These are phyloP conservation scores for Aspergillus homomorphus DNA, from an alignment of 495 filamentous ascomycete genomes.

Conservation along the genomic window DNA sequence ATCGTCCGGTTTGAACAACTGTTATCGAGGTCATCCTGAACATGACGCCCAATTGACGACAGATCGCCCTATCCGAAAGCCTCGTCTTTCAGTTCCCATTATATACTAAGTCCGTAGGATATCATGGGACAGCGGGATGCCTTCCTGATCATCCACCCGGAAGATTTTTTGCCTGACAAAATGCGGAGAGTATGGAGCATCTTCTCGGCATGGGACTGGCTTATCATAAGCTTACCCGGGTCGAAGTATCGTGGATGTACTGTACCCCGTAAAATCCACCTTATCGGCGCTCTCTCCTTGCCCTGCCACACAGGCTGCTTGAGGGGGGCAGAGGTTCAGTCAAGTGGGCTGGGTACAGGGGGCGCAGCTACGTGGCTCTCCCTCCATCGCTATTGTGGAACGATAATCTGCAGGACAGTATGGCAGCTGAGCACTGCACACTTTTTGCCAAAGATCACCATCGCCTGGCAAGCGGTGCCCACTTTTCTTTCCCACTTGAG, in stretches of 20 bases:
- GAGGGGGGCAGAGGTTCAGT: slow-evolving; percentile 9
- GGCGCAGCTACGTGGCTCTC: slow-evolving; percentile 25
- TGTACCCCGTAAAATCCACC: slow-evolving; percentile 2
- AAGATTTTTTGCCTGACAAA: background rate
- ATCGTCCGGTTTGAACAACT: slow-evolving; percentile 4
- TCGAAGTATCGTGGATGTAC: slow-evolving; percentile 1
- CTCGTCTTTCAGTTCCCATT: background rate
- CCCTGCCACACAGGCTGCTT: background rate
- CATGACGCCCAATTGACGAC: slow-evolving; percentile 7
- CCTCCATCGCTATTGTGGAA: slow-evolving; percentile 21
- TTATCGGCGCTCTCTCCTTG: background rate
- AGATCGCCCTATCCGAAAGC: background rate
- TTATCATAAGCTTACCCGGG: background rate
- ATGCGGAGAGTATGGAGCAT: background rate
- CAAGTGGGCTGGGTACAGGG: slow-evolving; percentile 4
- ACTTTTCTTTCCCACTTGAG: background rate
- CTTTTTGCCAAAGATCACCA: slow-evolving; percentile 5
- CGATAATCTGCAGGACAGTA: slow-evolving; percentile 21
- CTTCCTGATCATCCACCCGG: background rate
- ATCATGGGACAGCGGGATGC: slow-evolving; percentile 12
- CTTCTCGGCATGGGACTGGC: background rate
- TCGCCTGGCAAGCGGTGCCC: background rate
- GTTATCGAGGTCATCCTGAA: slow-evolving; percentile 9
- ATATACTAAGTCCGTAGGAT: slow-evolving; percentile 1
- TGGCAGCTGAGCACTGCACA: slow-evolving; percentile 30